phyloP scores from a whole-genome alignment of 495 filamentous ascomycete species.

The Coniosporium apollinis region DNA sequence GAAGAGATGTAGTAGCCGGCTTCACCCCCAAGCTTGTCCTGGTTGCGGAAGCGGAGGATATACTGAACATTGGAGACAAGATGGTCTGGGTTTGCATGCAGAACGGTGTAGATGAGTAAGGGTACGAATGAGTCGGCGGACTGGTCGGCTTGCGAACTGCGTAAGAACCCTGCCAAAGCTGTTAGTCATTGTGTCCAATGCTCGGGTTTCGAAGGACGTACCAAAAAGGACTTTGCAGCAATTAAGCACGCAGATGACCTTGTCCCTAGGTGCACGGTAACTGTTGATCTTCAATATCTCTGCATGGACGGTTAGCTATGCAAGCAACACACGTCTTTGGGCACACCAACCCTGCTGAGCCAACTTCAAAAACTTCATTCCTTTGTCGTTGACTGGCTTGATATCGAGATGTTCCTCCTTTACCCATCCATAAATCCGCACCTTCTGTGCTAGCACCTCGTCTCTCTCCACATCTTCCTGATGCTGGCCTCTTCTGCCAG shows the following conservation, averaged over 20 bases:
- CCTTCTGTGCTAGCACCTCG: conserved; percentile 86
- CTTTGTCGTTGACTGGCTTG: conserved; percentile 62
- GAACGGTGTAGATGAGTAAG: conserved; percentile 84
- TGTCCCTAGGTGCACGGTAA: conserved; percentile 89
- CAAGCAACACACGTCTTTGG: neutral
- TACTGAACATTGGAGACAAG: conserved; percentile 97
- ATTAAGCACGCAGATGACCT: conserved; percentile 95
- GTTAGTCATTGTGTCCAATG: neutral
- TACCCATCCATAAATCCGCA: conserved; percentile 92
- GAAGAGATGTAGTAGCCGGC: conserved; percentile 97
- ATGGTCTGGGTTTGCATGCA: conserved; percentile 87
- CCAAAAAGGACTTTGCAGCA: conserved; percentile 99
- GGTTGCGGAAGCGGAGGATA: conserved; percentile 89
- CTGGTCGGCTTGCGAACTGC: conserved; percentile 80
- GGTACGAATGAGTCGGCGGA: conserved; percentile 95
- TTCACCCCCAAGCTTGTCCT: conserved; percentile 91
- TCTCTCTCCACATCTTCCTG: conserved; percentile 97
- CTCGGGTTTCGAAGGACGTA: conserved; percentile 22
- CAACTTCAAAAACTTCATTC: conserved; percentile 69
- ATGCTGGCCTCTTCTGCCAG: conserved; percentile 81
- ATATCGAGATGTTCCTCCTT: conserved; percentile 91
- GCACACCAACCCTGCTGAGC: conserved; percentile 61
- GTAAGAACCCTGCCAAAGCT: conserved; percentile 52
- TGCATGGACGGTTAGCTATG: conserved; percentile 14
- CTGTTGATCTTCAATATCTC: conserved; percentile 90